These are phyloP conservation scores for Brassica hybrid DNA, from an alignment of 441 rosid genomes.

Conservation along the genomic window DNA sequence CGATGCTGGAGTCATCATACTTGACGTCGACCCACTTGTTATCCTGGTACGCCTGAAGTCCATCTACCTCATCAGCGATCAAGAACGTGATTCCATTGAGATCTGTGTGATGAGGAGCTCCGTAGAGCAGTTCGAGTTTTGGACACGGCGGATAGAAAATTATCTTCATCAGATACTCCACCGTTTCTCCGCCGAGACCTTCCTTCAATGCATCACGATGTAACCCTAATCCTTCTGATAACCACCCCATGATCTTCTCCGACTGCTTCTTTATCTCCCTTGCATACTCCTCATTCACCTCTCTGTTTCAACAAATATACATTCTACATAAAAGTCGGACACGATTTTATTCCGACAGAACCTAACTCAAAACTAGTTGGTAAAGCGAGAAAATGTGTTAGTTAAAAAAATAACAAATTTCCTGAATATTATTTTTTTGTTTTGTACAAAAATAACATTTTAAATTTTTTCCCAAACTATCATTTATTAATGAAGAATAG, in stretches of 20 bases:
- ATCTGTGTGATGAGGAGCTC: slow-evolving; percentile 72
- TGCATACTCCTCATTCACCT: slow-evolving; percentile 69
- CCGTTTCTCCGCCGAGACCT: slow-evolving; percentile 60
- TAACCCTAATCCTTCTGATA: slow-evolving; percentile 68
- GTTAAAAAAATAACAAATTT: no score
- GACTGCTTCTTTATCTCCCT: slow-evolving; percentile 47
- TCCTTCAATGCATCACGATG: slow-evolving; percentile 49
- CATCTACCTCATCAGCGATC: slow-evolving; percentile 69
- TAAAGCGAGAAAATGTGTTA: no score
- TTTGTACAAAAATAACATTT: no score
- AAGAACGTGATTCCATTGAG: slow-evolving; percentile 59
- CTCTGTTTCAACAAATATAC: slow-evolving; percentile 28
- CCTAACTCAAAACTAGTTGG: not conserved
- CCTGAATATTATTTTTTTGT: no score
- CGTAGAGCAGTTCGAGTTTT: slow-evolving; percentile 60
- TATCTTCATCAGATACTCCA: slow-evolving; percentile 65
- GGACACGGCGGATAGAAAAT: slow-evolving; percentile 83
- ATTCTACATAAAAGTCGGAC: no score
- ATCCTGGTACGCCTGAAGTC: slow-evolving; percentile 67
- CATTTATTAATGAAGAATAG: no score
- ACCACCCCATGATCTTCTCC: slow-evolving; percentile 47
- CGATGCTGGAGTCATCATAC: slow-evolving; percentile 57
- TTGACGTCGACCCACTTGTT: slow-evolving; percentile 62
- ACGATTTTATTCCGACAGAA: no score
- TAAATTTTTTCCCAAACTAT: no score